These are phyloP conservation scores for Lenwebbia sp. DNA, from an alignment of 345 rosid genomes.

Conservation along the genomic window DNA sequence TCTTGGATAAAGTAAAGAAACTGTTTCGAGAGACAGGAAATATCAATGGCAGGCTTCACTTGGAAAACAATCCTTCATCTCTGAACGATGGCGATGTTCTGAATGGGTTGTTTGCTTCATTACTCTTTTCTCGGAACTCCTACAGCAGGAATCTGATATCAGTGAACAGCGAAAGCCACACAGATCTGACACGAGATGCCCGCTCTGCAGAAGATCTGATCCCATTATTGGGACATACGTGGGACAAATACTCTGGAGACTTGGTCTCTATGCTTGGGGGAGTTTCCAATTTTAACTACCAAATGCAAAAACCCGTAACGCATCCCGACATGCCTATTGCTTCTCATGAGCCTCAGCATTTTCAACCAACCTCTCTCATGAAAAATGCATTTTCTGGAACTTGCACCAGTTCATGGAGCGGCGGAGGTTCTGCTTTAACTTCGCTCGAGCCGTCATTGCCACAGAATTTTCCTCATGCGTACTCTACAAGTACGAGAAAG, in stretches of 20 bases:
- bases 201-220: background rate
- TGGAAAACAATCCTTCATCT: constrained; percentile 12
- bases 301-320: background rate
- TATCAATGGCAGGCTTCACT: constrained; percentile 7
- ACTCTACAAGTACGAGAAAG: background rate
- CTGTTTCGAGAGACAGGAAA: constrained; percentile 23
- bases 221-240: constrained; percentile 1
- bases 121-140: constrained; percentile 14
- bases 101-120: constrained; percentile 47
- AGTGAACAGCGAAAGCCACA: constrained; percentile 20
- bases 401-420: constrained; percentile 26
- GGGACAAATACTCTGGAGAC: background rate
- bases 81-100: constrained; percentile 33
- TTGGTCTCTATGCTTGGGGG: background rate
- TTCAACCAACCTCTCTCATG: constrained; percentile 2
- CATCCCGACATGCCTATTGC: background rate
- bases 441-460: constrained; percentile 17
- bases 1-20: constrained; percentile 43
- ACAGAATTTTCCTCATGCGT: constrained; percentile 1
- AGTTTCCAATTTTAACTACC: background rate
- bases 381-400: constrained; percentile 11
- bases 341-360: constrained; percentile 3
- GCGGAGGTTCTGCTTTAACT: constrained; percentile 32
- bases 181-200: constrained; percentile 18
- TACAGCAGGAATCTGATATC: constrained; percentile 25